phyloP scores from a whole-genome alignment of 106 monocot genomes.

The Acanthochlamys bracteata region DNA sequence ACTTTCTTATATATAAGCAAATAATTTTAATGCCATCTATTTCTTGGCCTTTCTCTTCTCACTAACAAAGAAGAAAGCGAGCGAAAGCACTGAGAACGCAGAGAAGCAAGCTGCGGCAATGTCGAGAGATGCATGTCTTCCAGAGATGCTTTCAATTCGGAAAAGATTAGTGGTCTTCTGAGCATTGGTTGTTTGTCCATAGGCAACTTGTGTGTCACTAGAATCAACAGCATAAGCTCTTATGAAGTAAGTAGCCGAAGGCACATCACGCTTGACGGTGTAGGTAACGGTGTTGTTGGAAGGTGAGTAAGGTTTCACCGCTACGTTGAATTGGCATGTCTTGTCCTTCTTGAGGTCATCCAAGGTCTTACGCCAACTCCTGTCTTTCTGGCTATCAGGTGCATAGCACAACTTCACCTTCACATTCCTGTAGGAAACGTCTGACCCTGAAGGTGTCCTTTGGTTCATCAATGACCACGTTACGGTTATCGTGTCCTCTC shows the following conservation, averaged over 20 bases:
- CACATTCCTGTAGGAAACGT: conserved; percentile 47
- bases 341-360: conserved; percentile 73
- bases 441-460: conserved; percentile 10
- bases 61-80: conserved; percentile 20
- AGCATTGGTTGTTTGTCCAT: conserved; percentile 32
- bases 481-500: conserved; percentile 50
- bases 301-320: conserved; percentile 17
- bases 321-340: conserved; percentile 63
- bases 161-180: conserved; percentile 30
- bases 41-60: conserved; percentile 34
- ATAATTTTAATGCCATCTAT: not conserved
- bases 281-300: conserved; percentile 9
- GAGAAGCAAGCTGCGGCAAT: conserved; percentile 46
- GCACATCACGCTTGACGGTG: conserved; percentile 24
- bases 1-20: no score
- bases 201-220: conserved; percentile 25
- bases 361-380: conserved; percentile 67
- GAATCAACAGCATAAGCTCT: conserved; percentile 39
- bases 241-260: conserved; percentile 51
- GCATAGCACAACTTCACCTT: conserved; percentile 73
- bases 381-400: conserved; percentile 66
- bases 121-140: conserved; percentile 25
- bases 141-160: conserved; percentile 20
- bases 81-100: conserved; percentile 28
- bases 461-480: conserved; percentile 52